phyloP scores from a whole-genome alignment of 2,329 filamentous ascomycete genomes.

The Botrytis byssoidea region DNA sequence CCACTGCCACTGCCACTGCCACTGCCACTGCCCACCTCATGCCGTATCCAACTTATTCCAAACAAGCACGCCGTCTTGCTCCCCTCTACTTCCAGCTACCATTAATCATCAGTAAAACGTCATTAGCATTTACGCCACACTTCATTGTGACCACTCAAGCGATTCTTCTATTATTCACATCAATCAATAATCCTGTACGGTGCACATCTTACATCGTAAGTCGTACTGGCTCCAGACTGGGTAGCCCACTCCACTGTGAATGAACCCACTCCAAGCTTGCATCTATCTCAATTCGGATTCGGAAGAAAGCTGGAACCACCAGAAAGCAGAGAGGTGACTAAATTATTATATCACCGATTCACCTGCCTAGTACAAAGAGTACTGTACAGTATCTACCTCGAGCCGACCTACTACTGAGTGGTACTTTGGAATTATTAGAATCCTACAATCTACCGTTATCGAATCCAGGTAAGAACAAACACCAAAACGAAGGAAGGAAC shows the following conservation, averaged over 20 bases:
- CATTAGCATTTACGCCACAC: not conserved
- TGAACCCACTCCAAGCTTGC: conserved; percentile 4
- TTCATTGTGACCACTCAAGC: conserved; percentile 7
- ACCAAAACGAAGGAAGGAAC: not conserved
- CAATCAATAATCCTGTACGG: not conserved
- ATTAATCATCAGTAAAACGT: not conserved
- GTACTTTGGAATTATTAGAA: not conserved
- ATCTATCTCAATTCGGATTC: not conserved
- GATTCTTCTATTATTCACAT: not conserved
- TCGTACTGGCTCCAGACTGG: not conserved
- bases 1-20: not conserved
- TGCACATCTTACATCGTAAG: not conserved
- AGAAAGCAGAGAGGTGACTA: not conserved
- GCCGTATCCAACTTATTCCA: not conserved
- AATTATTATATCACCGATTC: not conserved
- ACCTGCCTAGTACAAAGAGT: not conserved
- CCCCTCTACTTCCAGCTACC: too few relatives aligned
- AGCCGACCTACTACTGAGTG: not conserved
- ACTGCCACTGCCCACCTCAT: not conserved
- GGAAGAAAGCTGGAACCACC: not conserved
- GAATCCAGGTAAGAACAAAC: not conserved
- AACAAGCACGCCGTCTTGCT: not conserved
- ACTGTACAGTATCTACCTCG: not conserved
- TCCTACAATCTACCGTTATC: not conserved
- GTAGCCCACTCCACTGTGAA: not conserved